Evolutionary conservation across 768 basidiomycete species (phyloP), one percentile per base, ranked within the genome.

Genomic region (Lactarius evosmus): DNA sequence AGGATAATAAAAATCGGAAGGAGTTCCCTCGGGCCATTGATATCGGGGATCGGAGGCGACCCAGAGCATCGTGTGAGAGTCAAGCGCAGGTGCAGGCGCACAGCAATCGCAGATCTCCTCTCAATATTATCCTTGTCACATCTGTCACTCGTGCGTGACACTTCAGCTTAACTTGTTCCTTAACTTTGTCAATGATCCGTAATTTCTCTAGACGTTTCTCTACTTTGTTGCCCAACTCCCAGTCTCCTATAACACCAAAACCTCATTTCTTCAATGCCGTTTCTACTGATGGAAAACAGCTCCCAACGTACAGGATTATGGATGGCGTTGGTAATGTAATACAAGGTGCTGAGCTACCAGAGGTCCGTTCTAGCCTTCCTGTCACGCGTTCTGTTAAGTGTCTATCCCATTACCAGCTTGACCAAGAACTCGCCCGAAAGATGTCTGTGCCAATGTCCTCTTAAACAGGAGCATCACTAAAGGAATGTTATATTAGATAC

Each of bases 271-370:
- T 93, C 79, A 93, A 93, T 74, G 83, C 90, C 0, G 84, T 93
- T 32, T 83, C 82, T 38, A 78, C 78, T 9, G 82, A 80, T 46
- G 79, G 80, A 16, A 78, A 79, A 25, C 82, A 82, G 69, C 93
- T 96, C 69, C 92, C 95, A 4, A 91, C 93, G 4, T 96, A 87
- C 75, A 82, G 95, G 56, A 82, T 97, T 0, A 75, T 98, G 33
- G 95, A 95, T 74, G 88, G 92, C 32, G 77, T 83, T 57, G 95
- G 95, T 3, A 75, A 83, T 67, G 83, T 84, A 6, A 75, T 95
- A 19, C 82, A 90, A 6, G 90, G 86, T 0, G 92, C 89, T 4
- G 79, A 85, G 65, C 71, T 89, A 17, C 92, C 93, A 66, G 85
- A 93, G 73, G 94, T 91, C 60, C 25, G 79, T 74, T 16, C 30